A percentile compares a stretch with the other conserved stretches of the same genome.
Conservation (phyloP, 305 asterid species). For the Fraxinus ornus region DNA sequence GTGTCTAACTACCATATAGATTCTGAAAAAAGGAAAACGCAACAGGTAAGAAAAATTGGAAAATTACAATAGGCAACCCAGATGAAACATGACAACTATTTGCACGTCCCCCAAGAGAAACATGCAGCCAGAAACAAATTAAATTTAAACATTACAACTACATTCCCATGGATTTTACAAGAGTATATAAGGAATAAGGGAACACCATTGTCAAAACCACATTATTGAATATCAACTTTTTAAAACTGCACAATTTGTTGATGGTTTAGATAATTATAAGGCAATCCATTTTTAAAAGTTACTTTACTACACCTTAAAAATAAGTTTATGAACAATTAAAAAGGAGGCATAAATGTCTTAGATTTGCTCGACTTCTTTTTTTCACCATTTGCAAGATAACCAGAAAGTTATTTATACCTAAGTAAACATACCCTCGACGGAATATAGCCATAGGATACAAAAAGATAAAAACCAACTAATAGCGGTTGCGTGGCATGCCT, state of each 20-base stretch:
- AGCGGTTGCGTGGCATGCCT: too few relatives aligned
- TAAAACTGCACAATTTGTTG: background rate
- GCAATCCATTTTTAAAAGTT: background rate
- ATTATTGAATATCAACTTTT: background rate
- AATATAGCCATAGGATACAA: background rate
- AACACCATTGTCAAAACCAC: background rate
- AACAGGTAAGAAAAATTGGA: background rate
- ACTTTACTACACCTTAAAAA: background rate
- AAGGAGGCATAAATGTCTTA: slow-evolving; percentile 4
- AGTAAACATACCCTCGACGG: background rate
- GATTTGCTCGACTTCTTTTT: background rate
- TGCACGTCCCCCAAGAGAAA: background rate
- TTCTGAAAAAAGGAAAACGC: background rate
- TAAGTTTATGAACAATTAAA: slow-evolving; percentile 12
- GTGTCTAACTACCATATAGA: background rate
- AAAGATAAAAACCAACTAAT: background rate
- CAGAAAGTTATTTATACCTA: background rate
- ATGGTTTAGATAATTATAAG: background rate
- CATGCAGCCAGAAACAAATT: background rate
- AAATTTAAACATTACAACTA: background rate
- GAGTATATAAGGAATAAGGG: background rate
- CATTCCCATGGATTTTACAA: background rate
- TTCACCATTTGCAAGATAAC: background rate
- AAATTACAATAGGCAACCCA: background rate
- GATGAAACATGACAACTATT: background rate